phyloP scores from a whole-genome alignment of 129 eudicot species.

The Helichrysum umbraculigerum region DNA sequence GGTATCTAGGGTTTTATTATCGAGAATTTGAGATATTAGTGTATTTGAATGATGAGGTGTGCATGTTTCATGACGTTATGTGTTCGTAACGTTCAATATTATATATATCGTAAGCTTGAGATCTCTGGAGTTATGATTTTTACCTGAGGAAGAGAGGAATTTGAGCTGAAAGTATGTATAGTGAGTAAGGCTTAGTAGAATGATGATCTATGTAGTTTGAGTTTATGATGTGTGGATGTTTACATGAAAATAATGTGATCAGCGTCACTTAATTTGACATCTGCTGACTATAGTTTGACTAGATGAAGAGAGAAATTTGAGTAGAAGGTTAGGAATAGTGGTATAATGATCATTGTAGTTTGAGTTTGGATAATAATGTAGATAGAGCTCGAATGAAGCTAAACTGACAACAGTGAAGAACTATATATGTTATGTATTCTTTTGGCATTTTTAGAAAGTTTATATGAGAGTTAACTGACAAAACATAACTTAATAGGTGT shows the following conservation, averaged over 20 bases:
- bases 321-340: neutral
- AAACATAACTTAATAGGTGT: neutral
- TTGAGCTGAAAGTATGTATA: neutral
- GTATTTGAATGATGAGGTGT: neutral
- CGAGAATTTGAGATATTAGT: neutral
- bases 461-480: neutral
- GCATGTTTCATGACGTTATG: neutral
- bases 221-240: conserved; percentile 12
- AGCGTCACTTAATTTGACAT: conserved; percentile 5
- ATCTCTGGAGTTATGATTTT: neutral
- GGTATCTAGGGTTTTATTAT: conserved; percentile 19
- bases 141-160: neutral
- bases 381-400: conserved; percentile 20
- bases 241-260: neutral
- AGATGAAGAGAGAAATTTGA: conserved; percentile 24
- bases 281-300: conserved; percentile 8
- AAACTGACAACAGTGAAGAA: conserved; percentile 5
- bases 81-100: no score
- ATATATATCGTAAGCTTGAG: neutral
- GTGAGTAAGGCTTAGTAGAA: neutral
- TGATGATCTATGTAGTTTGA: neutral
- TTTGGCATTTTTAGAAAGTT: neutral
- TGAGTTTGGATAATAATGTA: conserved; percentile 1
- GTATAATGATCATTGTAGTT: conserved; percentile 5
- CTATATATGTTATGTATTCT: neutral